Evolutionary conservation across 1,139 yeast species (phyloP).

Genomic region (Chernovozyma sophiae-reginae): DNA sequence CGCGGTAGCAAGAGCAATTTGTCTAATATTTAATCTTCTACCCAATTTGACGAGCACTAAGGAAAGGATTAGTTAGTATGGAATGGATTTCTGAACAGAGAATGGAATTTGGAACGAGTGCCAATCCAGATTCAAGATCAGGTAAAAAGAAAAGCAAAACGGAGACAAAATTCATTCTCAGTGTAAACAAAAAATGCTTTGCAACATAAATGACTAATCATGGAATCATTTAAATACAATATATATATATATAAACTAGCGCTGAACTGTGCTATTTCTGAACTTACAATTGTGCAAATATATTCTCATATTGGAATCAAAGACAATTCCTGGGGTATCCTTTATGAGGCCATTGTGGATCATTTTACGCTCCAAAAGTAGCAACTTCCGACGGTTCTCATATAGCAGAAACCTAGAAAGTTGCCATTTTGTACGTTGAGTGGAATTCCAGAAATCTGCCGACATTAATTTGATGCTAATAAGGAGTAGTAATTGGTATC

Average conservation of each 20-base stretch:
- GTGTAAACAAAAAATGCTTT: no score
- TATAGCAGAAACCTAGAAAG: constrained; percentile 35
- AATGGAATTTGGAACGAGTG: not conserved
- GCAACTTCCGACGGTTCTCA: constrained; percentile 36
- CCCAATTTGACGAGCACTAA: constrained; percentile 69
- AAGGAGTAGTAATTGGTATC: no score
- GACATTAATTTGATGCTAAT: constrained; percentile 32
- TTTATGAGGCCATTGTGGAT: constrained; percentile 44
- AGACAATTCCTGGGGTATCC: constrained; percentile 42
- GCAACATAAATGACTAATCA: no score
- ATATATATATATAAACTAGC: no score
- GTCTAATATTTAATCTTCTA: constrained; percentile 69
- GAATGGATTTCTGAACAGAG: not conserved
- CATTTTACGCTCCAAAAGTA: constrained; percentile 42
- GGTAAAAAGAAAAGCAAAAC: not conserved
- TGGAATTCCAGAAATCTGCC: constrained; percentile 46
- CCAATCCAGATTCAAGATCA: not conserved
- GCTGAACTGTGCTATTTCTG: no score
- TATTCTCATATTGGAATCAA: constrained; percentile 62
- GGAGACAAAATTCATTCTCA: not conserved
- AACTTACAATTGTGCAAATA: constrained; percentile 52
- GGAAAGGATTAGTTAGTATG: constrained; percentile 12
- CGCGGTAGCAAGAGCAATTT: constrained; percentile 83
- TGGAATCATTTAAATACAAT: no score
- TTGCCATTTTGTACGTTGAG: constrained; percentile 44